Base-by-base conservation (phyloP, 2,329 filamentous ascomycete genomes). In the Epichloe elymi region DNA sequence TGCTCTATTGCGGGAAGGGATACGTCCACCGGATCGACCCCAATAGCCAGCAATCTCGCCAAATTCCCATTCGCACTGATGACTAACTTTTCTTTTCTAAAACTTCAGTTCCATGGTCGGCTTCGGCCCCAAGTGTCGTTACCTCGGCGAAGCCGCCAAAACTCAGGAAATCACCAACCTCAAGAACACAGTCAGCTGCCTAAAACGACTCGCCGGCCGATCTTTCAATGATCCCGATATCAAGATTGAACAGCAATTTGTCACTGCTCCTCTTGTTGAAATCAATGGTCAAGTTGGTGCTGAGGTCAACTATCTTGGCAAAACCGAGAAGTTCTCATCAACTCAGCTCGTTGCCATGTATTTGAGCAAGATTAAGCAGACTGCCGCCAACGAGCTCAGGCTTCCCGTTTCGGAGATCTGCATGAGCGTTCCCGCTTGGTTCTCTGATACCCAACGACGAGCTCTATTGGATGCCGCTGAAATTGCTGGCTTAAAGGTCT, bases 141-240 rank as follows among this genome's bases (percentile, higher is more conserved):
- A 94, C 69, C 80, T 98, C 58, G 93, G 93, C 59, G 93, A 98
- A 75, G 72, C 87, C 52, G 93, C 93, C 60, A 97, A 97, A 82
- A 97, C 91, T 60, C 91, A 96, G 74, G 93, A 98, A 74, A 94
- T 95, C 67, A 95, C 91, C 65, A 98, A 98, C 78, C 82, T 97
- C 65, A 98, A 97, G 78, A 98, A 98, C 80, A 98, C 93, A 60
- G 87, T 98, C 73, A 78, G 82, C 69, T 90, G 82, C 59, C 80
- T 98, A 63, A 95, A 95, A 76, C 88, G 93, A 64, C 83, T 98
- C 61, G 85, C 86, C 65, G 93, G 93, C 65, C 88, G 93, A 66
- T 76, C 79, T 56, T 79, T 91, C 72, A 84, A 78, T 68, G 93
- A 98, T 66, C 89, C 93, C 66, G 93, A 98, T 78, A 78, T 95